A percentile compares a stretch with the other conserved stretches of the same genome.
Evolutionary conservation across 2,329 filamentous ascomycete genomes (phyloP).

Genomic region (Talaromyces verruculosus): DNA sequence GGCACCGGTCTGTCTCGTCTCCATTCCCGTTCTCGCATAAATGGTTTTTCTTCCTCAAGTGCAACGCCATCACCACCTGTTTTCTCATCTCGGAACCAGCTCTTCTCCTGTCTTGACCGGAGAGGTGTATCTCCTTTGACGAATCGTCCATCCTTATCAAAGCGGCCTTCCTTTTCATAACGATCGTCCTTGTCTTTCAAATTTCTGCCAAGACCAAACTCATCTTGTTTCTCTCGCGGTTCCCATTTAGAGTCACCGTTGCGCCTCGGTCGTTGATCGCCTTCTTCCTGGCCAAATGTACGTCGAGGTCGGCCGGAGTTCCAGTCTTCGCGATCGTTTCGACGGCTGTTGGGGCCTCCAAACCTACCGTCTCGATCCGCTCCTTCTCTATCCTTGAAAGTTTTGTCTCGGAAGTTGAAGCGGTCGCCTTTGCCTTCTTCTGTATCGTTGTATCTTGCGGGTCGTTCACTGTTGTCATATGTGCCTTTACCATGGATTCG

Average conservation of each 20-base stretch:
- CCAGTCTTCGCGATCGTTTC: constrained; percentile 46
- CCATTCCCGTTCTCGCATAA: constrained; percentile 66
- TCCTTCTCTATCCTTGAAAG: constrained; percentile 40
- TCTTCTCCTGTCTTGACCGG: constrained; percentile 66
- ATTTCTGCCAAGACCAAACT: constrained; percentile 46
- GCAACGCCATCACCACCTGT: constrained; percentile 38
- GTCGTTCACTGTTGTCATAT: constrained; percentile 47
- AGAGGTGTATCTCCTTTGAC: constrained; percentile 64
- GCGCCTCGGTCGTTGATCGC: constrained; percentile 41
- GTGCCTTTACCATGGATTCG: constrained; percentile 50
- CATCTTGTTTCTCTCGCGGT: constrained; percentile 52
- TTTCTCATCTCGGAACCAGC: constrained; percentile 69
- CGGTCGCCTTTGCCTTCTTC: constrained; percentile 60
- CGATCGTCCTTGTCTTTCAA: constrained; percentile 58
- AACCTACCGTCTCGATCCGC: constrained; percentile 40
- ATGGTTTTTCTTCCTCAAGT: constrained; percentile 44
- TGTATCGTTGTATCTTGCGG: constrained; percentile 53
- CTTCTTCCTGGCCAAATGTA: constrained; percentile 43
- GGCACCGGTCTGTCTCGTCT: constrained; percentile 48
- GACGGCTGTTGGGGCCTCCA: constrained; percentile 35
- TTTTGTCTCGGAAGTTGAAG: constrained; percentile 58
- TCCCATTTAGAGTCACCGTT: constrained; percentile 49
- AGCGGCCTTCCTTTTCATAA: constrained; percentile 34
- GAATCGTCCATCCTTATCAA: constrained; percentile 31
- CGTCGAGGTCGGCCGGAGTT: constrained; percentile 41